Base-by-base conservation (phyloP, 2,329 filamentous ascomycete species). In the Colletotrichum echinochloae region DNA sequence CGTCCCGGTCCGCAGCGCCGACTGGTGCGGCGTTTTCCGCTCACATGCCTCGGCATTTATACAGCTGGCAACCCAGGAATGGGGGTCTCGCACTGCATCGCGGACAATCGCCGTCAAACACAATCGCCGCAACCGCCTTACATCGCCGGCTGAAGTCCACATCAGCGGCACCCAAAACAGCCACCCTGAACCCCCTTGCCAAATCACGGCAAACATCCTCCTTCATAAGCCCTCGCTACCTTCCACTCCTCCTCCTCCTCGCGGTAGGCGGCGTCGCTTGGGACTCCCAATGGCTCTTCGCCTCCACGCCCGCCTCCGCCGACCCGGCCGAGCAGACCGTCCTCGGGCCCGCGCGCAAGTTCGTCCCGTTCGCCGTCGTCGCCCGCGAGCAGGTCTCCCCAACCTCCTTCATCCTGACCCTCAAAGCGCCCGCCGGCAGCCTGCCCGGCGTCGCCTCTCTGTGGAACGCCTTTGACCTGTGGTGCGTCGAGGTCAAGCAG, bases 401-500 rank as follows among this genome's bases (percentile, higher is more conserved):
- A 1, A 90, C 90, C 0, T 90, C 88, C 66, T 89, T 92, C 75
- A 86, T 95, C 74, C 87, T 95, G 74, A 91, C 90, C 11, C 80
- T 95, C 33, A 81, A 81, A 33, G 84, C 89, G 16, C 77, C 78
- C 1, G 75, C 74, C 0, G 76, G 78, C 60, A 73, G 78, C 7
- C 60, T 54, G 46, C 68, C 46, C 76, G 72, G 2, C 79, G 75
- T 12, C 78, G 78, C 64, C 60, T 82, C n/a, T 71, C 72, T 73
- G 37, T 81, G 82, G 81, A 74, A 73, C 14, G 28, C 73, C 72
- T 73, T 88, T 66, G 92, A 92, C 5, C 86, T 97, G 51, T 97
- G 94, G 92, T 94, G 92, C 73, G 91, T 98, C 41, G 92, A 98
- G 83, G 90, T 97, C 77, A 97, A 97, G 82, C 96, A 98, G 82